phyloP scores from a whole-genome alignment of 148 eudicot genomes.

The Silene latifolia region DNA sequence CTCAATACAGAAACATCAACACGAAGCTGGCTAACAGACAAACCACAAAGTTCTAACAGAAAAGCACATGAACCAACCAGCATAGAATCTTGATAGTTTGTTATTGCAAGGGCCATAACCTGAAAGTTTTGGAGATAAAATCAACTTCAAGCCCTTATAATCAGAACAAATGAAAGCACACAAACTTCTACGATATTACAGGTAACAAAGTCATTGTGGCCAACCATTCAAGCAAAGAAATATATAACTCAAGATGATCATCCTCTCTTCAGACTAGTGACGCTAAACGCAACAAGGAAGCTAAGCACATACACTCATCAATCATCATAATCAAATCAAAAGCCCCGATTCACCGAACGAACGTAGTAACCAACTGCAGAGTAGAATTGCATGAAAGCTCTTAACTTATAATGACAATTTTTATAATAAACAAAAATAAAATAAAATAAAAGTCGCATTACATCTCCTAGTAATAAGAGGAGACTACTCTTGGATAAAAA shows the following conservation, averaged over 20 bases:
- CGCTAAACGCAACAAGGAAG: not conserved
- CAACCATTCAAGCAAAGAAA: not conserved
- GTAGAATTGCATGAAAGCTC: not conserved
- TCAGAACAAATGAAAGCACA: not conserved
- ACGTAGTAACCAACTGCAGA: not conserved
- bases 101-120: slow-evolving; percentile 87
- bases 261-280: not conserved
- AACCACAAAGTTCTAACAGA: slow-evolving; percentile 86
- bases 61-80: slow-evolving; percentile 92
- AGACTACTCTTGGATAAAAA: not conserved
- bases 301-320: not conserved
- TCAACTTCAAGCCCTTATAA: slow-evolving; percentile 2
- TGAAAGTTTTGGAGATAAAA: slow-evolving; percentile 30
- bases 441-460: not conserved
- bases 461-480: not conserved
- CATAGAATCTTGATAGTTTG: slow-evolving; percentile 74
- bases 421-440: not conserved
- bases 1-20: slow-evolving; percentile 77
- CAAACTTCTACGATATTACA: not conserved
- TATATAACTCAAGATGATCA: not conserved
- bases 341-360: not conserved
- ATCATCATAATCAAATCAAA: not conserved
- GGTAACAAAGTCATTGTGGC: not conserved
- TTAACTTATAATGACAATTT: not conserved
- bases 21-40: slow-evolving; percentile 72